These are phyloP conservation scores for Agrocybe chaxingu DNA, from an alignment of 768 basidiomycete genomes.

Conservation along the genomic window DNA sequence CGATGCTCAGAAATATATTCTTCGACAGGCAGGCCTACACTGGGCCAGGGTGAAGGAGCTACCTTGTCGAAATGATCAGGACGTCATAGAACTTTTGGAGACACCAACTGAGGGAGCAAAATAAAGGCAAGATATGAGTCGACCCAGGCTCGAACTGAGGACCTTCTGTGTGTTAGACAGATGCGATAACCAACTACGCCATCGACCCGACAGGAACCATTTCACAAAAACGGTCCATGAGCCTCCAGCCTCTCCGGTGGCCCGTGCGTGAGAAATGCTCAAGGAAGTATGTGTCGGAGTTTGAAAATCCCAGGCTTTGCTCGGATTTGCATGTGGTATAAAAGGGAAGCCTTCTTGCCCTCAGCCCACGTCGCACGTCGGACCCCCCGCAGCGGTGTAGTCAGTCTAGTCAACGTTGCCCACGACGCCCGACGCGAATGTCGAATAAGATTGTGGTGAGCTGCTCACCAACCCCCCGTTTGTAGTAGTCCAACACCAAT, in stretches of 20 bases:
- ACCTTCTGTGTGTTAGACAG: constrained; percentile 48
- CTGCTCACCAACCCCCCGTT: constrained; percentile 61
- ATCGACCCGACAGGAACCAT: constrained; percentile 34
- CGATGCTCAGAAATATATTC: no score
- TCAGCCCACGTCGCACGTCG: constrained; percentile 38
- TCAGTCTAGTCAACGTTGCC: constrained; percentile 28
- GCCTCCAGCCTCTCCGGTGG: constrained; percentile 14
- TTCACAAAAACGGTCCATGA: no score
- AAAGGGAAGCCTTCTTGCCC: constrained; percentile 40
- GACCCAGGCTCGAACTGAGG: constrained; percentile 14
- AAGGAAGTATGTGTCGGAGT: constrained; percentile 36
- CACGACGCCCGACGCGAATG: constrained; percentile 49
- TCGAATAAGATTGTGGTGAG: constrained; percentile 99
- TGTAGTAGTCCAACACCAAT: constrained; percentile 54
- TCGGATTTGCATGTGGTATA: constrained; percentile 46
- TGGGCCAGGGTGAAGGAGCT: no score
- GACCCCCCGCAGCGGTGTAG: constrained; percentile 33
- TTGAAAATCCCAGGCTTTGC: constrained; percentile 39
- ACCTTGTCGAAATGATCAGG: no score
- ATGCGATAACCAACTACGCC: constrained; percentile 79
- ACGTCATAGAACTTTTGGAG: no score
- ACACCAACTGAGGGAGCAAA: no score
- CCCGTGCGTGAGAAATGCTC: constrained; percentile 40
- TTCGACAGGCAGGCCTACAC: no score
- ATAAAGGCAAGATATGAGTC: constrained; percentile 2